These are phyloP conservation scores for Salvia splendens DNA, from an alignment of 257 asterid species.

Conservation along the genomic window DNA sequence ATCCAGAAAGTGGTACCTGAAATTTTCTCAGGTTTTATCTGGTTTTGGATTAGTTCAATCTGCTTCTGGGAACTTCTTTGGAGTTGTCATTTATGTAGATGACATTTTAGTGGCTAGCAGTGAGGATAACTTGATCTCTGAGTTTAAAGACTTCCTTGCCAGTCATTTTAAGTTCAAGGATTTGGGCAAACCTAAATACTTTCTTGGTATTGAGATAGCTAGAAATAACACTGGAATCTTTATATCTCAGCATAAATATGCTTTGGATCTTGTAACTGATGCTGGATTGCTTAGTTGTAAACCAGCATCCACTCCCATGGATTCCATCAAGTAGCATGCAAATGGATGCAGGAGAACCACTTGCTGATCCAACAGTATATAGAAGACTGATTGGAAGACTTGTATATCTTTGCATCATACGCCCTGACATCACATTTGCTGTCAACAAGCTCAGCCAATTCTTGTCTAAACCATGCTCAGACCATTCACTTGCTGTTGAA, in stretches of 20 bases:
- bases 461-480: background rate
- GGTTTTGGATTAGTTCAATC: background rate
- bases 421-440: too few species aligned
- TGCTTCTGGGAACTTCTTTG: background rate
- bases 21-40: too few species aligned
- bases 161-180: background rate
- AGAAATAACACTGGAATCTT: too few species aligned
- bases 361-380: too few species aligned
- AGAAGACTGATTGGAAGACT: too few species aligned
- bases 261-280: too few species aligned
- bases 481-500: background rate
- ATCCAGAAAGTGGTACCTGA: too few species aligned
- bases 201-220: too few species aligned
- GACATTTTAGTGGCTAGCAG: background rate
- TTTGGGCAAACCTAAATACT: too few species aligned
- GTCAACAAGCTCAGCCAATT: background rate
- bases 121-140: background rate
- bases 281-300: too few species aligned
- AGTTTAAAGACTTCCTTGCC: background rate
- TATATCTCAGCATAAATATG: too few species aligned
- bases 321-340: background rate
- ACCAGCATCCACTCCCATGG: background rate
- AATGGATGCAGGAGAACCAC: background rate
- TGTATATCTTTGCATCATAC: too few species aligned
- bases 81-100: background rate